A percentile compares a stretch with the other conserved stretches of the same genome.
Evolutionary conservation across 768 basidiomycete species (phyloP).

Genomic region (Pluteus cervinus): DNA sequence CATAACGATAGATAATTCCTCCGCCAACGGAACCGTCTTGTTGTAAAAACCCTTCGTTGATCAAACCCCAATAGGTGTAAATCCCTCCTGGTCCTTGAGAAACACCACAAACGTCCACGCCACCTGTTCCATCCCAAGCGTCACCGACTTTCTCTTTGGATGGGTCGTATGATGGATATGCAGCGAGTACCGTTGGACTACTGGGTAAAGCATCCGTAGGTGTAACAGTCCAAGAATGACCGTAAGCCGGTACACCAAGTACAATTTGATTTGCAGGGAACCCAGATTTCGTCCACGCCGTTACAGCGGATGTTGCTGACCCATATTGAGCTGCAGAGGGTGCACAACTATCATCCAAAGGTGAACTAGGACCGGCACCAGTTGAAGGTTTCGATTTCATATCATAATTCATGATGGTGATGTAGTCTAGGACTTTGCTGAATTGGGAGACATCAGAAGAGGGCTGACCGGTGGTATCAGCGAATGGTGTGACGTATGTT

Average conservation of each 20-base stretch:
- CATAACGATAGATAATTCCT: constrained; percentile 48
- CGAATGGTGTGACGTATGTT: constrained; percentile 59
- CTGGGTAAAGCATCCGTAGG: constrained; percentile 27
- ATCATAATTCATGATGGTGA: constrained; percentile 71
- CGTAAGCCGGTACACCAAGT: constrained; percentile 81
- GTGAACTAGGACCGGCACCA: constrained; percentile 75
- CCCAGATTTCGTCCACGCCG: constrained; percentile 71
- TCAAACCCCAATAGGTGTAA: constrained; percentile 60
- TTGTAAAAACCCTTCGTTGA: constrained; percentile 49
- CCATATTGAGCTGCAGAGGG: constrained; percentile 52
- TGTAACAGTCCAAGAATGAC: constrained; percentile 60
- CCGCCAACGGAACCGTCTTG: constrained; percentile 30
- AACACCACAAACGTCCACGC: constrained; percentile 56
- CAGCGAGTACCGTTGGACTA: constrained; percentile 26
- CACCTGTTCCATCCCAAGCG: constrained; percentile 43
- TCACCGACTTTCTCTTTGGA: constrained; percentile 44
- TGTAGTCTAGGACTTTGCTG: constrained; percentile 66
- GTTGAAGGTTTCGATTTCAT: constrained; percentile 47
- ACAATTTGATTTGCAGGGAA: constrained; percentile 69
- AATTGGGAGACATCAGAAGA: constrained; percentile 60
- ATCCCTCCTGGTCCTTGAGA: constrained; percentile 44
- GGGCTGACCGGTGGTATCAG: constrained; percentile 48
- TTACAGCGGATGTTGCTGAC: constrained; percentile 70
- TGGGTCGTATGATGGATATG: constrained; percentile 48
- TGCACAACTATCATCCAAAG: constrained; percentile 74